Evolutionary conservation across 2,329 filamentous ascomycete species (phyloP).

Genomic region (Claviceps sp.): DNA sequence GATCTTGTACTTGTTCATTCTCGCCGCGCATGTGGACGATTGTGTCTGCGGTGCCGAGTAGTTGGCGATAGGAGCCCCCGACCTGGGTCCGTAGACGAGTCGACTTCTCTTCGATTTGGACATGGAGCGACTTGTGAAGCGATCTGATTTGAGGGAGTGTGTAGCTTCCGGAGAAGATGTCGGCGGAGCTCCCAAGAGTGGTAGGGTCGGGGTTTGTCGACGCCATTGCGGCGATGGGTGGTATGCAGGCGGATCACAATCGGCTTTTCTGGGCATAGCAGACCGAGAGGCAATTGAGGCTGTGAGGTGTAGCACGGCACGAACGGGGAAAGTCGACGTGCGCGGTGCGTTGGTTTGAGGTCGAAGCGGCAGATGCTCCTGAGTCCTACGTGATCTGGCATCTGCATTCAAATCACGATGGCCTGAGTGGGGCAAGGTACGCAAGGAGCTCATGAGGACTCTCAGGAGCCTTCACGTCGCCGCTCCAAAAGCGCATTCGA

Average conservation of each 20-base stretch:
- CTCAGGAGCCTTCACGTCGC: no score
- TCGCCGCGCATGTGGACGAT: slow-evolving; percentile 80
- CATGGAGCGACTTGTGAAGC: slow-evolving; percentile 46
- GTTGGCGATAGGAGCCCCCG: slow-evolving; percentile 64
- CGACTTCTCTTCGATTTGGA: slow-evolving; percentile 48
- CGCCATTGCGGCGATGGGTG: slow-evolving; percentile 19
- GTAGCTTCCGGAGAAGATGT: slow-evolving; percentile 41
- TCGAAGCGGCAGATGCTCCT: no score
- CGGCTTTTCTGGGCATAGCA: no score
- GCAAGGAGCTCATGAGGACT: no score
- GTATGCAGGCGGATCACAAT: no score
- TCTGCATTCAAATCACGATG: no score
- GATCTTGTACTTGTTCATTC: slow-evolving; percentile 59
- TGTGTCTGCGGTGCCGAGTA: slow-evolving; percentile 84
- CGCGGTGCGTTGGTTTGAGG: background rate
- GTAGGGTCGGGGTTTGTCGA: slow-evolving; percentile 29
- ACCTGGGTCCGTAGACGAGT: slow-evolving; percentile 49
- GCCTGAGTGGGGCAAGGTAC: no score
- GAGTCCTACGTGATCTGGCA: no score
- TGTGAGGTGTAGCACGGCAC: background rate
- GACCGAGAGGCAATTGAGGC: no score
- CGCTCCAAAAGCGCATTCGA: no score
- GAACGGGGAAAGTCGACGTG: background rate
- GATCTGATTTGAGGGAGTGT: slow-evolving; percentile 51
- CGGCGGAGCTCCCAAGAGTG: slow-evolving; percentile 32